Evolutionary conservation across 1,284 basidiomycete species (phyloP).

Genomic region (Sporisorium scitamineum): DNA sequence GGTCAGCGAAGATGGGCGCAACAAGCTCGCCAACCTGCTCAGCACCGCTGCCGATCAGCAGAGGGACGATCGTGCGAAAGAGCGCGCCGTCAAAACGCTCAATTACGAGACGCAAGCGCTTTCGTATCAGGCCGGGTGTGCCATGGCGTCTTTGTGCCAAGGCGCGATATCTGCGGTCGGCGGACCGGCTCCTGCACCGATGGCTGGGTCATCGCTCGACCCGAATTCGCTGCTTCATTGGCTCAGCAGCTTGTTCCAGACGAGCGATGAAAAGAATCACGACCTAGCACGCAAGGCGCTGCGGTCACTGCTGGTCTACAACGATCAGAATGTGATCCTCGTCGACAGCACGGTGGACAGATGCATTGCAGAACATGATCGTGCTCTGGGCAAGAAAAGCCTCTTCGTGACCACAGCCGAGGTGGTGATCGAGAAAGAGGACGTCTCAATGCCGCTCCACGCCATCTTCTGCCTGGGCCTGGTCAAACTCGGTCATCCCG

Average conservation of each 20-base stretch:
- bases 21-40: conserved; percentile 81
- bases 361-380: conserved; percentile 76
- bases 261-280: conserved; percentile 68
- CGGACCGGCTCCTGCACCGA: conserved; percentile 85
- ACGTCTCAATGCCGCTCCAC: conserved; percentile 78
- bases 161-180: conserved; percentile 69
- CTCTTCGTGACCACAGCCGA: conserved; percentile 86
- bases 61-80: conserved; percentile 70
- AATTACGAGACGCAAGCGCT: conserved; percentile 74
- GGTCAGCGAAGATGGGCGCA: conserved; percentile 80
- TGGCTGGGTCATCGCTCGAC: conserved; percentile 75
- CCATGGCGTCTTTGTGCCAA: conserved; percentile 78
- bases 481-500: conserved; percentile 85
- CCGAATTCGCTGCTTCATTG: conserved; percentile 71
- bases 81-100: conserved; percentile 71
- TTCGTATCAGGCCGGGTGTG: conserved; percentile 79
- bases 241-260: conserved; percentile 71
- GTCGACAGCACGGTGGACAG: conserved; percentile 79
- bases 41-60: conserved; percentile 75
- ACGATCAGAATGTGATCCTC: conserved; percentile 76
- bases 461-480: conserved; percentile 85
- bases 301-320: conserved; percentile 77
- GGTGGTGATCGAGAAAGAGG: conserved; percentile 76
- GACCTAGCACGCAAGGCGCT: conserved; percentile 77
- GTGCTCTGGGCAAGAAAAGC: conserved; percentile 70